Percentiles rank a stretch among this genome's conserved stretches.
phyloP scores from a whole-genome alignment of 345 rosid species.

The Aethionema arabicum region DNA sequence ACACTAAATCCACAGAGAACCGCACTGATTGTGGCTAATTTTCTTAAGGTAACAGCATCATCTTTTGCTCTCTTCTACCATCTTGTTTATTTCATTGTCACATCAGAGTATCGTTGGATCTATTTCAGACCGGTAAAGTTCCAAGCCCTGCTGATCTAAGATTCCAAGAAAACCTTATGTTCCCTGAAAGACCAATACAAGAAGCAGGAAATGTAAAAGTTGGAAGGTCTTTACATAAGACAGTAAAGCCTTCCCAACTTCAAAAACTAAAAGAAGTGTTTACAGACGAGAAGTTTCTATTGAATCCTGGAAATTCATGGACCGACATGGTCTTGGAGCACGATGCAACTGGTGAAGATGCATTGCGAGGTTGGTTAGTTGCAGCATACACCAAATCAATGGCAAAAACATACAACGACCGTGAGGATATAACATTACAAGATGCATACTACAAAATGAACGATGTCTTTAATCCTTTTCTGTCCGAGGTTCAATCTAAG shows the following conservation, averaged over 20 bases:
- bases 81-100: conserved; percentile 19
- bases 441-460: conserved; percentile 73
- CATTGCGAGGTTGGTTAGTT: conserved; percentile 91
- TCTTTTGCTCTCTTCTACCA: conserved; percentile 2
- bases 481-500: conserved; percentile 63
- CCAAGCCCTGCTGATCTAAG: conserved; percentile 82
- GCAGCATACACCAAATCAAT: conserved; percentile 64
- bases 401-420: conserved; percentile 39
- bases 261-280: conserved; percentile 56
- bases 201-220: conserved; percentile 88
- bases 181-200: conserved; percentile 73
- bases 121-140: conserved; percentile 64
- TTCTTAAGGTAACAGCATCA: conserved; percentile 58
- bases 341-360: conserved; percentile 84
- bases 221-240: conserved; percentile 67
- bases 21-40: conserved; percentile 80
- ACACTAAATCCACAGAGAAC: conserved; percentile 94
- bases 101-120: conserved; percentile 23
- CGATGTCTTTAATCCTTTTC: conserved; percentile 47
- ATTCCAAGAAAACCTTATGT: conserved; percentile 66
- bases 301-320: conserved; percentile 52
- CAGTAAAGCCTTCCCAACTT: conserved; percentile 64
- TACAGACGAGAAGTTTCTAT: conserved; percentile 70
- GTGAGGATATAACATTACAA: conserved; percentile 40
- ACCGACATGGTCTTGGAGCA: conserved; percentile 77